Conservation (phyloP, 1,139 yeast species). For the Meyerozyma guilliermondii region DNA sequence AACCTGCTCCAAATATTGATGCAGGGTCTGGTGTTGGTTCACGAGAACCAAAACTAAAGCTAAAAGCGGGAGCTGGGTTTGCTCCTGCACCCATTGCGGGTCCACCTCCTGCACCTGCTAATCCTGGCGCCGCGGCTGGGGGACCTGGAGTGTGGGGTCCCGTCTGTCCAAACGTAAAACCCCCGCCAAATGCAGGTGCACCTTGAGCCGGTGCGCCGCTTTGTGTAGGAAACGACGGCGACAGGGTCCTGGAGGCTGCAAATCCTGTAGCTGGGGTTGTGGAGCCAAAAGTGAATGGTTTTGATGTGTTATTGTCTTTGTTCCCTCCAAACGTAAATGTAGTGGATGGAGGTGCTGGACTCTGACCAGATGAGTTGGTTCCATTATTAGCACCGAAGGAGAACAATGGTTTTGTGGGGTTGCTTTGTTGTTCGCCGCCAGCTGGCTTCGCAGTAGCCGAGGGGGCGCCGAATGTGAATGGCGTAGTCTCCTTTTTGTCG, state of each 20-base stretch:
- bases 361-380: neutral
- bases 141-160: neutral
- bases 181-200: neutral
- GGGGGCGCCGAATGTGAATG: slow-evolving; percentile 5
- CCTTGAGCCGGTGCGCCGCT: neutral
- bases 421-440: neutral
- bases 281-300: neutral
- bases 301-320: neutral
- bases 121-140: neutral
- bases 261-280: neutral
- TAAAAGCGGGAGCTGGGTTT: neutral
- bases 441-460: neutral
- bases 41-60: neutral
- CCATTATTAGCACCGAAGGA: neutral
- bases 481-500: slow-evolving; percentile 4
- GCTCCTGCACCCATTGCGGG: neutral
- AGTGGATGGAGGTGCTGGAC: neutral
- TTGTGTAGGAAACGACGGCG: neutral
- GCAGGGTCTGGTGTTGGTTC: slow-evolving; percentile 2
- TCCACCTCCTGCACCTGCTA: neutral
- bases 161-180: neutral
- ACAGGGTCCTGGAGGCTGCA: neutral
- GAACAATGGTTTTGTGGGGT: neutral
- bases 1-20: slow-evolving; percentile 1
- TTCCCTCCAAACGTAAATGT: neutral